A percentile compares a stretch with the other conserved stretches of the same genome.
Conservation (phyloP, 1,139 yeast genomes). For the Nakaseomyces glabratus region DNA sequence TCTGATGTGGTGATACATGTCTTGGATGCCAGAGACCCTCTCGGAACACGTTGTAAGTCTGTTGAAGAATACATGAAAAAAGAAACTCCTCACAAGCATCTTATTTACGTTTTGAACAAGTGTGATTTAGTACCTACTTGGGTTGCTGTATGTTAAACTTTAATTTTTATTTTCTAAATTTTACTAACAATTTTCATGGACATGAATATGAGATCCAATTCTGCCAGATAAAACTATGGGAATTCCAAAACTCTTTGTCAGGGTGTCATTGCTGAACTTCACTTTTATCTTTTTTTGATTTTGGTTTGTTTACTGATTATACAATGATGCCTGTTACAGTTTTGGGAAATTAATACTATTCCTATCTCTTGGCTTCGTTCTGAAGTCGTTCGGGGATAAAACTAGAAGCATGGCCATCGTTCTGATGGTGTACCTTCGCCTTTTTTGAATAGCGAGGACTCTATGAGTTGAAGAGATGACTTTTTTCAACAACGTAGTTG, state of each 20-base stretch:
- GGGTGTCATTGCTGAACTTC: slow-evolving; percentile 40
- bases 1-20: slow-evolving; percentile 96
- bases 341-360: slow-evolving; percentile 73
- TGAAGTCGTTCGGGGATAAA: slow-evolving; percentile 16
- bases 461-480: slow-evolving; percentile 50
- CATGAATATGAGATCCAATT: no score
- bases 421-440: slow-evolving; percentile 21
- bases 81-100: slow-evolving; percentile 94
- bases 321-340: slow-evolving; percentile 83
- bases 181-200: no score
- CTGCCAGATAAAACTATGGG: slow-evolving; percentile 5
- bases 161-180: slow-evolving; percentile 14
- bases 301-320: slow-evolving; percentile 3
- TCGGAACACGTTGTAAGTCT: slow-evolving; percentile 88
- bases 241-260: slow-evolving; percentile 48
- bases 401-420: slow-evolving; percentile 21
- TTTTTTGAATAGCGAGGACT: slow-evolving; percentile 32
- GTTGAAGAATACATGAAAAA: slow-evolving; percentile 89
- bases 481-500: not conserved
- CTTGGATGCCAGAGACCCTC: slow-evolving; percentile 92
- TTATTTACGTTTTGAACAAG: slow-evolving; percentile 89
- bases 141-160: slow-evolving; percentile 85
- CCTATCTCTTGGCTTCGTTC: slow-evolving; percentile 43
- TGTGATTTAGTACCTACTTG: slow-evolving; percentile 98
- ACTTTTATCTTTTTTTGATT: slow-evolving; percentile 9